phyloP scores from a whole-genome alignment of 164 flowering plant species.

The Litsea cubeba region DNA sequence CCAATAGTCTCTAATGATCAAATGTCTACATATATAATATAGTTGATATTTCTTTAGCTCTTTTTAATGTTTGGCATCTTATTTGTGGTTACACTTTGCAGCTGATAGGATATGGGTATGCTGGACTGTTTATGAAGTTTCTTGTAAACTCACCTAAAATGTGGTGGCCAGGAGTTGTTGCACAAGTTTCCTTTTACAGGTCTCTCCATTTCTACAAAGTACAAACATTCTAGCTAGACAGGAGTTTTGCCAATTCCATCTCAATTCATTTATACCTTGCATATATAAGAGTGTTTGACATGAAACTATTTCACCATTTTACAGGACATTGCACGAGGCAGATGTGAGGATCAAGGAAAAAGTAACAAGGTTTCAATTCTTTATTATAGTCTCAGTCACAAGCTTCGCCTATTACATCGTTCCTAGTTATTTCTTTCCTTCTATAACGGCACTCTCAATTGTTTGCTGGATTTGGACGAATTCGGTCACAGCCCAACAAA shows the following conservation, averaged over 20 bases:
- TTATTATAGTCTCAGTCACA: neutral
- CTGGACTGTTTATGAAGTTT: neutral
- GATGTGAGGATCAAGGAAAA: neutral
- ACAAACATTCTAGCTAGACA: too few species aligned
- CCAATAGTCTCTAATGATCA: too few species aligned
- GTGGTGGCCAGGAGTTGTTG: neutral
- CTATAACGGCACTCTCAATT: neutral
- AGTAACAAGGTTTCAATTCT: constrained; percentile 1
- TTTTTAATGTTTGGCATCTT: too few species aligned
- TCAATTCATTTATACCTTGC: too few species aligned
- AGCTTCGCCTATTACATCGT: neutral
- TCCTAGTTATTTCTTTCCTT: constrained; percentile 7
- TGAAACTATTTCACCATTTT: neutral
- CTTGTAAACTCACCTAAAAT: constrained; percentile 1
- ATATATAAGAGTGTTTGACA: too few species aligned
- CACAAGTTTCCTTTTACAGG: neutral
- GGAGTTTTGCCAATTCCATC: too few species aligned
- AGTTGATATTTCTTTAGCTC: too few species aligned
- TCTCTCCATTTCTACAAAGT: neutral
- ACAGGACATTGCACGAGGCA: neutral
- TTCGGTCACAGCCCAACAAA: constrained; percentile 2
- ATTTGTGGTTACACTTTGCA: neutral
- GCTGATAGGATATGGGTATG: neutral
- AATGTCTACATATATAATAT: too few species aligned
- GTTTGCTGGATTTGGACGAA: constrained; percentile 8